A percentile compares a stretch with the other conserved stretches of the same genome.
These are phyloP conservation scores for Fragaria ananassa DNA, from an alignment of 306 rosid species.

Conservation along the genomic window DNA sequence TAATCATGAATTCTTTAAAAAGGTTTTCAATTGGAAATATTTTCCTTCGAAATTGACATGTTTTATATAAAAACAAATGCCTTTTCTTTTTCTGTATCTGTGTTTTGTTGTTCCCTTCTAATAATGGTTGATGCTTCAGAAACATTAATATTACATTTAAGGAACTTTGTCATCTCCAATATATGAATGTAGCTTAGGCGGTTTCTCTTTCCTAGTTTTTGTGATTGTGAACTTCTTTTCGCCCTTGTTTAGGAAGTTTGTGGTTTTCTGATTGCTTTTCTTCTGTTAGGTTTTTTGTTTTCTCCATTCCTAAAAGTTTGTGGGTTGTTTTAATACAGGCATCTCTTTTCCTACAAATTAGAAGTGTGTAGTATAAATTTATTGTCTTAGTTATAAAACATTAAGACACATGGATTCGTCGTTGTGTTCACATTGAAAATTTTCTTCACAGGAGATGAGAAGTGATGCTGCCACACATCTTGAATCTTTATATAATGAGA, in stretches of 20 bases:
- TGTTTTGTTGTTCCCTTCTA: background rate
- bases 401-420: background rate
- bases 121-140: background rate
- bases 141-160: background rate
- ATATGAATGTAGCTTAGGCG: background rate
- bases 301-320: background rate
- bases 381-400: background rate
- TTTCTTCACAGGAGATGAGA: conserved; percentile 55
- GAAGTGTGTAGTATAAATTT: background rate
- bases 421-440: conserved; percentile 3
- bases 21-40: background rate
- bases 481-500: conserved; percentile 74
- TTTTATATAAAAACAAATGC: background rate
- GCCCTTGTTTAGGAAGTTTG: background rate
- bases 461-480: conserved; percentile 53
- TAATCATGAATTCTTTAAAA: no score
- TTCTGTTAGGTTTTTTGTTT: background rate
- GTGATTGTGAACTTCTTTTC: background rate
- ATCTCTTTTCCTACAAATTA: background rate
- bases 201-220: background rate
- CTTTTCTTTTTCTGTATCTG: background rate
- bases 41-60: background rate
- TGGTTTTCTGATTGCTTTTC: background rate
- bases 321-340: background rate
- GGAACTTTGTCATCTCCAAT: background rate